A percentile compares a stretch with the other conserved stretches of the same genome.
phyloP scores from a whole-genome alignment of 1,284 basidiomycete species.

The Marasmius fiardii region DNA sequence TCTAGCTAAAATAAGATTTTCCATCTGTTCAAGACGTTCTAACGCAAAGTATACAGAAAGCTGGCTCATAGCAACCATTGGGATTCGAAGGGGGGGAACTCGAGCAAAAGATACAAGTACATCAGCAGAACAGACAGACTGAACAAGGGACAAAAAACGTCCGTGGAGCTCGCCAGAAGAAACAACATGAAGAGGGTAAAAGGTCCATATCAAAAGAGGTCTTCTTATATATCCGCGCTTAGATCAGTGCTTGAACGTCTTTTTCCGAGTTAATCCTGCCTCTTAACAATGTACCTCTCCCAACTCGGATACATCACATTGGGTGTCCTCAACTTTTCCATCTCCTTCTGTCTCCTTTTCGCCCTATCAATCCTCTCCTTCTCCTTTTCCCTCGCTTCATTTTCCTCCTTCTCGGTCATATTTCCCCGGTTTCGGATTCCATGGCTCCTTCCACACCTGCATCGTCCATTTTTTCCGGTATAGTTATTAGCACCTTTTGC shows the following conservation, averaged over 20 bases:
- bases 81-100: too few species aligned
- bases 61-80: too few species aligned
- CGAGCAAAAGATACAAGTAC: too few species aligned
- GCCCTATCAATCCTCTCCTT: conserved; percentile 24
- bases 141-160: too few species aligned
- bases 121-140: too few species aligned
- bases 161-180: too few species aligned
- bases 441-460: conserved; percentile 5
- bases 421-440: conserved; percentile 16
- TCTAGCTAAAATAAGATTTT: too few species aligned
- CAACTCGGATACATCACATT: conserved; percentile 54
- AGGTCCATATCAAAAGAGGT: too few species aligned
- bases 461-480: conserved; percentile 4
- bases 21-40: too few species aligned
- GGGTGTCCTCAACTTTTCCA: conserved; percentile 41
- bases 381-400: conserved; percentile 15
- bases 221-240: too few species aligned
- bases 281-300: conserved; percentile 56
- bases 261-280: conserved; percentile 30
- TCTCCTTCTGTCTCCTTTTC: conserved; percentile 30
- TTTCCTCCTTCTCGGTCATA: conserved; percentile 15
- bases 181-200: too few species aligned
- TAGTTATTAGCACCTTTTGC: conserved; percentile 11
- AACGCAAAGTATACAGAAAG: too few species aligned
- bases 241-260: neutral